phyloP scores from a whole-genome alignment of 192 early-diverging fungal genomes.

The Coemansia sp. region DNA sequence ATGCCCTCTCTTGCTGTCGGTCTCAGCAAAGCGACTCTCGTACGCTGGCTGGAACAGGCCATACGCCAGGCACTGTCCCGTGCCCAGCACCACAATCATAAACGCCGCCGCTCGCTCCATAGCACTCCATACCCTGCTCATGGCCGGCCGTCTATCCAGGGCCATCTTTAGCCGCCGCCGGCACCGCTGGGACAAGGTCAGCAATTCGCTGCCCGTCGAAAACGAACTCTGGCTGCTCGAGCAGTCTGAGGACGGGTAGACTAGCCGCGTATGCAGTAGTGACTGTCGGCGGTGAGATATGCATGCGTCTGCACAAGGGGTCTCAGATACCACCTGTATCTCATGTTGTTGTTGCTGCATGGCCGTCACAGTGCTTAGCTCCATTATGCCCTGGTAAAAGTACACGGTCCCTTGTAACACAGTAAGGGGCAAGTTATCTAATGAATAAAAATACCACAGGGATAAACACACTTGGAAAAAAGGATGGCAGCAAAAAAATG shows the following conservation, averaged over 20 bases:
- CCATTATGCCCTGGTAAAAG: too few relatives aligned
- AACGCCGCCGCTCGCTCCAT: not conserved
- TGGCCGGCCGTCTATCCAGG: not conserved
- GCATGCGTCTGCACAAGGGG: too few relatives aligned
- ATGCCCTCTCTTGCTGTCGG: not conserved
- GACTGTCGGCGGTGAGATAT: not conserved
- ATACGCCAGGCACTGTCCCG: not conserved
- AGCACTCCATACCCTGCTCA: not conserved
- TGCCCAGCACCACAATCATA: not conserved
- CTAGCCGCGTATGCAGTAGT: not conserved
- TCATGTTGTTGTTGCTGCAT: too few relatives aligned
- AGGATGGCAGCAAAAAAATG: too few relatives aligned
- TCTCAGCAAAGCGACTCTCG: not conserved
- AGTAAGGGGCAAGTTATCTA: too few relatives aligned
- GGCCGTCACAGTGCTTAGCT: too few relatives aligned
- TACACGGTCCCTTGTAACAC: too few relatives aligned
- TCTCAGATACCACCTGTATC: too few relatives aligned
- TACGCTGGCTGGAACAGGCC: not conserved
- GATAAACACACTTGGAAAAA: too few relatives aligned
- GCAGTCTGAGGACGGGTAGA: not conserved
- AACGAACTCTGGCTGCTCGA: conserved; percentile 1
- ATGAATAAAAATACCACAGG: too few relatives aligned
- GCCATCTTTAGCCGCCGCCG: too few relatives aligned
- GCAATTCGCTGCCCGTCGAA: not conserved
- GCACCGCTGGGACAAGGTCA: not conserved